phyloP scores from a whole-genome alignment of 2,329 filamentous ascomycete species.

The Sporothrix globosa region DNA sequence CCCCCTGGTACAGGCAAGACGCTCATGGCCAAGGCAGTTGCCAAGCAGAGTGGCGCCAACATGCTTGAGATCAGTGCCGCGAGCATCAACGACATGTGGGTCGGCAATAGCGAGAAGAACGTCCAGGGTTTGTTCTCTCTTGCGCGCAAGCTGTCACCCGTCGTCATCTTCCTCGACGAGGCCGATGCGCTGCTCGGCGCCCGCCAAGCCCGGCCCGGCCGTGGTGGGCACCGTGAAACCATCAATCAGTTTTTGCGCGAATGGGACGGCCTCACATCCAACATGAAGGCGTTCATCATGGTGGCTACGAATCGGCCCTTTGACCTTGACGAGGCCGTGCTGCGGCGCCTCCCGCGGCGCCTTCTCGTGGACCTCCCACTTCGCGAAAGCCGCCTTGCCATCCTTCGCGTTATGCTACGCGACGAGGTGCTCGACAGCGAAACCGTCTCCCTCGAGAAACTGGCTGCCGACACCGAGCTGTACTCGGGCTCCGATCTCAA shows the following conservation, averaged over 20 bases:
- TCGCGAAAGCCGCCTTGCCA: conserved; percentile 60
- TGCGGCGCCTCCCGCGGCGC: conserved; percentile 73
- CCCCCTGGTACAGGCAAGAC: conserved; percentile 81
- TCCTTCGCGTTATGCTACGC: conserved; percentile 70
- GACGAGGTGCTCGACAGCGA: conserved; percentile 64
- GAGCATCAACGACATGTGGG: conserved; percentile 93
- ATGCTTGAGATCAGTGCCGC: conserved; percentile 88
- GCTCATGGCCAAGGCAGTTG: conserved; percentile 68
- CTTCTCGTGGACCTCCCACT: conserved; percentile 74
- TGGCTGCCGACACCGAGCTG: conserved; percentile 70
- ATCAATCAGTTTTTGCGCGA: conserved; percentile 97
- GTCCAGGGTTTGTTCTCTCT: conserved; percentile 88
- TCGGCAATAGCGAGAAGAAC: conserved; percentile 95
- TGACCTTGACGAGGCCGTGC: conserved; percentile 86
- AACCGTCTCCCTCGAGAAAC: conserved; percentile 61
- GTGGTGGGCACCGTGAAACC: conserved; percentile 78
- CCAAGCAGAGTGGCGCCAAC: conserved; percentile 68
- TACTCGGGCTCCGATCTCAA: conserved; percentile 86
- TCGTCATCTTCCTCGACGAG: conserved; percentile 96
- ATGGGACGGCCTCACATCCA: conserved; percentile 82
- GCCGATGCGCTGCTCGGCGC: conserved; percentile 89
- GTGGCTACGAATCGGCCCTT: conserved; percentile 95
- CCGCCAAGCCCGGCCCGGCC: conserved; percentile 66
- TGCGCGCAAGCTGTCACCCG: conserved; percentile 87
- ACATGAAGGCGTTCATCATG: conserved; percentile 91